A percentile compares a stretch with the other conserved stretches of the same genome.
Evolutionary conservation across 164 flowering plant species (phyloP).

Genomic region (Magnolia kwangsiensis): DNA sequence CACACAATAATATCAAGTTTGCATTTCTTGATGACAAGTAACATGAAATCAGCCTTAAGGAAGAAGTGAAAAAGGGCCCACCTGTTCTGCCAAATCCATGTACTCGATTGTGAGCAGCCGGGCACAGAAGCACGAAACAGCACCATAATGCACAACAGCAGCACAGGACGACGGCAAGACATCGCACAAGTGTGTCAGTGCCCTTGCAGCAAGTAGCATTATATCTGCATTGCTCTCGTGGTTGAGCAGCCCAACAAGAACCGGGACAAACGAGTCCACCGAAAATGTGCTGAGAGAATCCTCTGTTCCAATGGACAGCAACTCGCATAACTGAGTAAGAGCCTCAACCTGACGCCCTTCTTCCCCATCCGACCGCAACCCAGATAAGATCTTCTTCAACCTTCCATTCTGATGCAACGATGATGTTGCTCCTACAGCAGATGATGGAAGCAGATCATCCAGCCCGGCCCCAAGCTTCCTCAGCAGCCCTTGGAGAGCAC

Average conservation of each 20-base stretch:
- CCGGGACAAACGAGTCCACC: constrained; percentile 93
- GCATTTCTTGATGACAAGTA: too few relatives aligned
- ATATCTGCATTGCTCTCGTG: constrained; percentile 96
- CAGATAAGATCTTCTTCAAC: constrained; percentile 84
- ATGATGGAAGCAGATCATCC: constrained; percentile 87
- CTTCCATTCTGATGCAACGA: constrained; percentile 86
- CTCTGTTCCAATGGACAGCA: constrained; percentile 96
- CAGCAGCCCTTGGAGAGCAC: constrained; percentile 87
- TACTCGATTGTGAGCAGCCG: constrained; percentile 92
- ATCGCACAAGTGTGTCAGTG: constrained; percentile 88
- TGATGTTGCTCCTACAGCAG: constrained; percentile 55
- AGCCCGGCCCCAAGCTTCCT: constrained; percentile 91
- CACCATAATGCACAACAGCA: constrained; percentile 96
- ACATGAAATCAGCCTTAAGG: too few relatives aligned
- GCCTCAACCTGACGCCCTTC: constrained; percentile 97
- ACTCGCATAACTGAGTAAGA: constrained; percentile 89
- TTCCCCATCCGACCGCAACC: constrained; percentile 93
- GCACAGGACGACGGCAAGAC: constrained; percentile 96
- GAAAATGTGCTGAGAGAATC: constrained; percentile 92
- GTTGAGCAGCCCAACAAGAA: constrained; percentile 91
- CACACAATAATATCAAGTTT: too few relatives aligned
- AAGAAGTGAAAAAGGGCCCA: constrained; percentile 10
- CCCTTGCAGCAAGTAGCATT: constrained; percentile 95
- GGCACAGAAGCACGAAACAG: constrained; percentile 83
- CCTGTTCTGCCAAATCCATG: constrained; percentile 99